Percentiles rank a stretch among this genome's conserved stretches.
Evolutionary conservation across 495 filamentous ascomycete genomes (phyloP).

Genomic region (Parathielavia hyrcaniae): DNA sequence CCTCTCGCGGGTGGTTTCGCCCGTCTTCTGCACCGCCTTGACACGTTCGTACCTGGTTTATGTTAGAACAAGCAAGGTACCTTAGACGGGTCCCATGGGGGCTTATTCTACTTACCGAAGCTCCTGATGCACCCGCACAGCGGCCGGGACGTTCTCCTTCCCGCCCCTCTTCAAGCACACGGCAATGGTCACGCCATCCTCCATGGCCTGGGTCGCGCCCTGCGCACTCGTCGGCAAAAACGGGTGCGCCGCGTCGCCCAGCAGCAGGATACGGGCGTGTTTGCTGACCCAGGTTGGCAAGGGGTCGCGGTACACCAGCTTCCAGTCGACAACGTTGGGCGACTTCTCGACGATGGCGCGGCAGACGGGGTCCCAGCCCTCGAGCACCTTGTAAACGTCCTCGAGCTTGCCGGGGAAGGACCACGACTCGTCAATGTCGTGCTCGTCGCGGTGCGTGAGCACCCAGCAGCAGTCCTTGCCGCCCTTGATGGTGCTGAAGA

Average conservation of each 20-base stretch:
- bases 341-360: slow-evolving; percentile 55
- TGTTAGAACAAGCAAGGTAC: slow-evolving; percentile 14
- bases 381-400: slow-evolving; percentile 53
- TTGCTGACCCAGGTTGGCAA: slow-evolving; percentile 57
- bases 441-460: slow-evolving; percentile 53
- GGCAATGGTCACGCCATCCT: slow-evolving; percentile 56
- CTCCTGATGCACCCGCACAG: slow-evolving; percentile 46
- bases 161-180: slow-evolving; percentile 52
- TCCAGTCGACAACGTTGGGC: slow-evolving; percentile 58
- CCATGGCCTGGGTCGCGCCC: slow-evolving; percentile 61
- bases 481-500: slow-evolving; percentile 55
- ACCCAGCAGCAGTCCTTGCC: slow-evolving; percentile 62
- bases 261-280: slow-evolving; percentile 49
- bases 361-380: slow-evolving; percentile 57
- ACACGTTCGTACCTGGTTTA: slow-evolving; percentile 36
- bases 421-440: slow-evolving; percentile 57
- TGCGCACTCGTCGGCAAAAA: slow-evolving; percentile 59
- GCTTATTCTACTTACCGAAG: slow-evolving; percentile 31
- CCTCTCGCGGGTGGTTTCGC: slow-evolving; percentile 48
- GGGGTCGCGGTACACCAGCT: slow-evolving; percentile 61
- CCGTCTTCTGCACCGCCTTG: slow-evolving; percentile 46
- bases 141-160: slow-evolving; percentile 43
- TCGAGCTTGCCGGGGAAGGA: slow-evolving; percentile 53
- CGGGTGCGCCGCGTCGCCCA: slow-evolving; percentile 60
- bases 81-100: not conserved